Conservation (phyloP, 2,329 filamentous ascomycete species). For the Penicillium occitanis region DNA sequence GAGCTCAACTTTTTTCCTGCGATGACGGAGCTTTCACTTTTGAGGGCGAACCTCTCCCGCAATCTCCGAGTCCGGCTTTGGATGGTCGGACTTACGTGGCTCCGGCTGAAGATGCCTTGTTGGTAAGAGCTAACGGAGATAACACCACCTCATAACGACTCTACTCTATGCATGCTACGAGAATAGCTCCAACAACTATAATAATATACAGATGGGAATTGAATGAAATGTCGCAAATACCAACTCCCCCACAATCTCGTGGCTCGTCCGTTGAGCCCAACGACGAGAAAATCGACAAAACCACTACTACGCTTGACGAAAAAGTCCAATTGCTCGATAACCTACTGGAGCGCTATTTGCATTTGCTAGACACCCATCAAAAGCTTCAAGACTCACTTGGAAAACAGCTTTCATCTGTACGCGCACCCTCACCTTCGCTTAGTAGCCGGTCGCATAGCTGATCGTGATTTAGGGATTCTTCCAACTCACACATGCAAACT, state of each 20-base stretch:
- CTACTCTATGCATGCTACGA: not conserved
- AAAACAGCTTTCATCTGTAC: constrained; percentile 42
- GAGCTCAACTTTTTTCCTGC: not conserved
- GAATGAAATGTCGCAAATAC: constrained; percentile 34
- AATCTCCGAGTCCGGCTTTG: constrained; percentile 11
- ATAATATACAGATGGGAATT: not conserved
- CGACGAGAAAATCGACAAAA: constrained; percentile 19
- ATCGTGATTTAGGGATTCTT: constrained; percentile 45
- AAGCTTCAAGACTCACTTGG: constrained; percentile 40
- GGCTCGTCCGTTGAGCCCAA: constrained; percentile 31
- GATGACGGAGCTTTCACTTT: constrained; percentile 15
- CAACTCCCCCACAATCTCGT: constrained; percentile 37
- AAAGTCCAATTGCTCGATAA: constrained; percentile 39
- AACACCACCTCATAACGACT: not conserved
- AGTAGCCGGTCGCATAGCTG: not conserved
- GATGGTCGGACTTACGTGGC: constrained; percentile 19
- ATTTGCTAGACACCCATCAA: constrained; percentile 46
- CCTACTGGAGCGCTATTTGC: constrained; percentile 45
- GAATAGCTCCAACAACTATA: not conserved
- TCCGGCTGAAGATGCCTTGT: constrained; percentile 17
- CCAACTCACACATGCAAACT: constrained; percentile 51
- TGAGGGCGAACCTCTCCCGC: not conserved
- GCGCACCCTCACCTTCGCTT: not conserved
- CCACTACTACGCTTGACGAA: constrained; percentile 25
- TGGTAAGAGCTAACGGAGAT: not conserved